Conservation (phyloP, 2,329 filamentous ascomycete species). For the Fusarium keratoplasticum region DNA sequence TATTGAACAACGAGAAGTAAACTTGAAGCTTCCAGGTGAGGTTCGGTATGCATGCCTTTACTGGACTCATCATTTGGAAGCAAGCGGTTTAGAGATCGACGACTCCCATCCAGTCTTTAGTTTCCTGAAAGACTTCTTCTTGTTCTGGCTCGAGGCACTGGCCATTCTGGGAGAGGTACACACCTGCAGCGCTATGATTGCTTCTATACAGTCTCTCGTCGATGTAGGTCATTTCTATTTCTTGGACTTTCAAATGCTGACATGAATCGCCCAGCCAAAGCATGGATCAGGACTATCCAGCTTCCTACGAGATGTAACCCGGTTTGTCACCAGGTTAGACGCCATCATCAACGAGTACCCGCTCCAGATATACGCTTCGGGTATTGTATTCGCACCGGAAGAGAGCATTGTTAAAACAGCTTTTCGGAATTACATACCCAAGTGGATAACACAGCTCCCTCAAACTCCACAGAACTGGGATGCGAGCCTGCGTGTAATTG, state of each 20-base stretch:
- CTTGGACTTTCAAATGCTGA: neutral
- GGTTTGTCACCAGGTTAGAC: neutral
- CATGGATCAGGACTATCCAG: neutral
- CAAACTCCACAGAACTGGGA: neutral
- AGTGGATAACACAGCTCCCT: neutral
- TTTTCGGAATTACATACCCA: neutral
- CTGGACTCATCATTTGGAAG: constrained; percentile 39
- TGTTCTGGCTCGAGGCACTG: neutral
- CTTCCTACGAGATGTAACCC: neutral
- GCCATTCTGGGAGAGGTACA: neutral
- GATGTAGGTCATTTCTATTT: neutral
- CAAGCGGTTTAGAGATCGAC: neutral
- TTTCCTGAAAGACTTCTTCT: neutral
- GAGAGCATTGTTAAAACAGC: neutral
- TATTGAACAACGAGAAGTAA: neutral
- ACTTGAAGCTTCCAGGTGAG: constrained; percentile 22
- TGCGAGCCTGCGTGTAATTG: neutral
- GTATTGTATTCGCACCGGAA: neutral
- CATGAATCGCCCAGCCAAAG: neutral
- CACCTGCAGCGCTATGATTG: neutral
- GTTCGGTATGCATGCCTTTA: constrained; percentile 56
- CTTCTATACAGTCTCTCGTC: neutral
- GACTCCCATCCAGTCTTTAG: neutral
- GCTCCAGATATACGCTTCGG: neutral
- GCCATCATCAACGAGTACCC: neutral